A percentile compares a stretch with the other conserved stretches of the same genome.
Evolutionary conservation across 805 yeast genomes (phyloP).

Genomic region (Kurtzmaniella cleridarum): DNA sequence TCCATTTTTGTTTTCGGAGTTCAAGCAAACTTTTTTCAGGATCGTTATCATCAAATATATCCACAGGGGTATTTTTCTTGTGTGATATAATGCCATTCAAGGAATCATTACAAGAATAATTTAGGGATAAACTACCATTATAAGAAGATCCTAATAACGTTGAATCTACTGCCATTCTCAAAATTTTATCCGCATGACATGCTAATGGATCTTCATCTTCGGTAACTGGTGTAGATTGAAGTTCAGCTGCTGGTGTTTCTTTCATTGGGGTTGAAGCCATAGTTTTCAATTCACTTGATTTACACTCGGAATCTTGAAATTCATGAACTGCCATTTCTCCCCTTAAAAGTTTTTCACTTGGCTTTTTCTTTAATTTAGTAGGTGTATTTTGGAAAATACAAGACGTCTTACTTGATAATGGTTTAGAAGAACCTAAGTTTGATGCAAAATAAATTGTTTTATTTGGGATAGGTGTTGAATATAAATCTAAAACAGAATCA

Average conservation of each 20-base stretch:
- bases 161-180: slow-evolving; percentile 44
- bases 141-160: slow-evolving; percentile 40
- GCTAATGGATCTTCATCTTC: slow-evolving; percentile 30
- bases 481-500: too few relatives aligned
- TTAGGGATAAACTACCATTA: slow-evolving; percentile 31
- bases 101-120: slow-evolving; percentile 30
- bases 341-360: slow-evolving; percentile 1
- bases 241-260: background rate
- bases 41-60: slow-evolving; percentile 14
- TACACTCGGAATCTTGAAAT: background rate
- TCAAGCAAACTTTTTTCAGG: slow-evolving; percentile 18
- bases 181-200: slow-evolving; percentile 41
- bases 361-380: slow-evolving; percentile 10
- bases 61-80: slow-evolving; percentile 9
- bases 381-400: slow-evolving; percentile 21
- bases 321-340: background rate
- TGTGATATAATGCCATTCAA: slow-evolving; percentile 13
- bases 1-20: slow-evolving; percentile 11
- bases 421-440: slow-evolving; percentile 12
- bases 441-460: slow-evolving; percentile 23
- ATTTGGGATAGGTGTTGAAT: slow-evolving; percentile 16
- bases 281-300: background rate
- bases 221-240: background rate
- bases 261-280: slow-evolving; percentile 3
- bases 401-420: slow-evolving; percentile 2